Evolutionary conservation across 345 rosid genomes (phyloP).

Genomic region (Bretschneidera sinensis): DNA sequence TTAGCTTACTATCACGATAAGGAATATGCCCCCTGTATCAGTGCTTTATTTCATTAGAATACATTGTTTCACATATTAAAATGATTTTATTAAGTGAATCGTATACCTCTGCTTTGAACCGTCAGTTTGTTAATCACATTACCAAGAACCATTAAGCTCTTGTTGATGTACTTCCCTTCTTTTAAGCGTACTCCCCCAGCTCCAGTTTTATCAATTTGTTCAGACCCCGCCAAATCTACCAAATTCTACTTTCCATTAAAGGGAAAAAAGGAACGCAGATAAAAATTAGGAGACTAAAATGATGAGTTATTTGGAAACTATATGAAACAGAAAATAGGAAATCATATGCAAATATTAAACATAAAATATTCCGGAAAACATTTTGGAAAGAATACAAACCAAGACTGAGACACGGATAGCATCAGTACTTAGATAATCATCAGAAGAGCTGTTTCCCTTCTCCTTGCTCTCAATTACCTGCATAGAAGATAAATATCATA

Average conservation of each 20-base stretch:
- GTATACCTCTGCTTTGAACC: conserved; percentile 71
- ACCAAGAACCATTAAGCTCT: conserved; percentile 95
- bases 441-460: conserved; percentile 35
- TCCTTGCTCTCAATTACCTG: conserved; percentile 93
- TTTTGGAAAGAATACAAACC: conserved; percentile 39
- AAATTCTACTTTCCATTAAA: conserved; percentile 51
- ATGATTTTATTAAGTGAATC: conserved; percentile 8
- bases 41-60: conserved; percentile 8
- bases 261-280: conserved; percentile 7
- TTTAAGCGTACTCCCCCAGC: conserved; percentile 89
- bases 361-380: not conserved
- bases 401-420: conserved; percentile 83
- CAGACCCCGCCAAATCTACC: conserved; percentile 97
- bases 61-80: not conserved
- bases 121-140: conserved; percentile 92
- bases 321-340: not conserved
- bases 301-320: not conserved
- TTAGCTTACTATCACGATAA: conserved; percentile 94
- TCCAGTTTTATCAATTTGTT: conserved; percentile 88
- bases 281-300: conserved; percentile 7
- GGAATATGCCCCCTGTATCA: conserved; percentile 86
- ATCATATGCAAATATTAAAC: not conserved
- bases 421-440: conserved; percentile 39
- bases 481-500: conserved; percentile 13
- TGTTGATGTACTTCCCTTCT: conserved; percentile 93